phyloP scores from a whole-genome alignment of 345 rosid species.

The Arabidopsis arenosa region DNA sequence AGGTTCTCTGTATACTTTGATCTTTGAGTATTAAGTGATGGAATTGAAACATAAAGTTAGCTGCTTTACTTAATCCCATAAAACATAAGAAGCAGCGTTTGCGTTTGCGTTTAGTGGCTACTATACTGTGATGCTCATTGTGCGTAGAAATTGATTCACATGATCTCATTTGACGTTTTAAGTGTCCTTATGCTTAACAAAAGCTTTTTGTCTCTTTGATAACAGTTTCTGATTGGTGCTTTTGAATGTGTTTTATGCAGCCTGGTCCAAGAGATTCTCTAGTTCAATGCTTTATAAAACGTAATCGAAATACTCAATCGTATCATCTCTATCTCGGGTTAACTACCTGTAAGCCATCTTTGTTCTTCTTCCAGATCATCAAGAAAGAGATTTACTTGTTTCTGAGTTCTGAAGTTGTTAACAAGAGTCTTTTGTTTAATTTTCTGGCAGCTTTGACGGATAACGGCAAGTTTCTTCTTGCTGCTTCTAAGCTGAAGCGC shows the following conservation, averaged over 20 bases:
- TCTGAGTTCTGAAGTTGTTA: not conserved
- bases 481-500: slow-evolving; percentile 67
- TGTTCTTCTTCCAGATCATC: not conserved
- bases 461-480: slow-evolving; percentile 76
- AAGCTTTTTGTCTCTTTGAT: not conserved
- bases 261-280: slow-evolving; percentile 72
- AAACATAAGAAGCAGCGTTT: not conserved
- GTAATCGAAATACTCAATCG: slow-evolving; percentile 60
- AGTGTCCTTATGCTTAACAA: not conserved
- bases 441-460: slow-evolving; percentile 58
- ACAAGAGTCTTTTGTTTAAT: too few species aligned
- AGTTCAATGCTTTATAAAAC: slow-evolving; percentile 68
- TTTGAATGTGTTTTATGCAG: slow-evolving; percentile 49
- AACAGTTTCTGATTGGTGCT: slow-evolving; percentile 5
- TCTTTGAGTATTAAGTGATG: slow-evolving; percentile 8
- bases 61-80: slow-evolving; percentile 4
- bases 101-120: not conserved
- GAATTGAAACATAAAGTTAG: slow-evolving; percentile 21
- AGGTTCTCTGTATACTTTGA: slow-evolving; percentile 48
- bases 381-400: not conserved
- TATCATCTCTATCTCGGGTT: slow-evolving; percentile 69
- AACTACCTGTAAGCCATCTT: slow-evolving; percentile 57
- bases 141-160: not conserved
- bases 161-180: not conserved
- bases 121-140: not conserved